Evolutionary conservation across 345 rosid species (phyloP), one percentile per base, ranked within the genome.

Genomic region (Citrus trifoliata): DNA sequence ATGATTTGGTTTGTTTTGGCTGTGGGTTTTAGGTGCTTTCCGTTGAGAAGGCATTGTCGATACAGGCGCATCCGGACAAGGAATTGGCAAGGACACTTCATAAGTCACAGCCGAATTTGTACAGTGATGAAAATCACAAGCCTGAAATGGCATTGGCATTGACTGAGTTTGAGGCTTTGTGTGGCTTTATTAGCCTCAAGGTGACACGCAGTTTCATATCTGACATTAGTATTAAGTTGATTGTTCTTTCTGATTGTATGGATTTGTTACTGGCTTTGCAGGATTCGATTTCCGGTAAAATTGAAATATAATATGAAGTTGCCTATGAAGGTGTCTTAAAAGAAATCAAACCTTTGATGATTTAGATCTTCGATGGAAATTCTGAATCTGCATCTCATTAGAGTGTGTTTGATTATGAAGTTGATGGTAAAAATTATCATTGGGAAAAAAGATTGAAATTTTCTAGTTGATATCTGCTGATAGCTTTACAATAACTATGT

Each of bases 41-140:
- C 42, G 76, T 83, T 28, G 80, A 74, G 30, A 81, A 86, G 76
- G 85, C 83, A 28, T 66, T 86, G 80, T 83, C 86, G 25, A 86
- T 83, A 76, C 88, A 86, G 80, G 88, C 80, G 30, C 88, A 86
- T 76, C 88, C 88, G 9, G 86, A 85, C 74, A 85, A 83, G 70
- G 68, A 78, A 66, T 73, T 85, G 78, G 88, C 88, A 32, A 78
- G 79, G 70, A 55, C 69, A 53, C 74, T 86, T 46, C 85, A 83
- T 25, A 80, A 83, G 73, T 78, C 77, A 61, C 85, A 77, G 12
- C 88, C 86, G 22, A 74, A 73, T 63, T 62, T 74, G 46, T 83
- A 86, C n/a, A 83, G 81, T 76, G 86, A 86, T 74, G 83, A 53
- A 8, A 83, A 83, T 66, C 85, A 86, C 75, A 81, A 86, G 80